These are phyloP conservation scores for Chrysophaeum taylorii DNA, from an alignment of 352 stramenopile genomes.

Conservation along the genomic window DNA sequence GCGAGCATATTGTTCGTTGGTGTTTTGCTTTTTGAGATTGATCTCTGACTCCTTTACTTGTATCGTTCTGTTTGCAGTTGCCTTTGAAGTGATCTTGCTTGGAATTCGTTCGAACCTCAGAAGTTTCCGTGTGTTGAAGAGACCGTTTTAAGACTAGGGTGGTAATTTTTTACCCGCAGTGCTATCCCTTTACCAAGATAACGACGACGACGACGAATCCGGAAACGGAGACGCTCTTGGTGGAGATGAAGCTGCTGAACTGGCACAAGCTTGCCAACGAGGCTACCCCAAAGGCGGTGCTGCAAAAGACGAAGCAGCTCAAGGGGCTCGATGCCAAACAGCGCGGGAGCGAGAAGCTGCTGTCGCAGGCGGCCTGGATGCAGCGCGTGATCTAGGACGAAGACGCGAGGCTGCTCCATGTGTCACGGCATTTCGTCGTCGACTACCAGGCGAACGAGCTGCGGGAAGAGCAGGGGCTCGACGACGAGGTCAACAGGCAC, in stretches of 20 bases:
- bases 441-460: constrained; percentile 62
- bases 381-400: constrained; percentile 80
- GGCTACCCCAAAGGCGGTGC: constrained; percentile 65
- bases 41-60: too few species aligned
- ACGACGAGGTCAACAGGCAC: constrained; percentile 67
- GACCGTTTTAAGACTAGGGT: too few species aligned
- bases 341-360: constrained; percentile 31
- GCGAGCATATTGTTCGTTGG: too few species aligned
- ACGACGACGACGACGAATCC: too few species aligned
- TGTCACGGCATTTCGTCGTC: constrained; percentile 67
- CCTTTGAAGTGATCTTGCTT: too few species aligned
- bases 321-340: constrained; percentile 55
- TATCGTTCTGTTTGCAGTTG: too few species aligned
- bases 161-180: too few species aligned
- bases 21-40: too few species aligned
- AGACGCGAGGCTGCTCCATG: constrained; percentile 70
- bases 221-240: constrained; percentile 60
- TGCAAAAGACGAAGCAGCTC: constrained; percentile 46
- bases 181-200: too few species aligned
- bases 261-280: constrained; percentile 88
- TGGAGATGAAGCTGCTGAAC: constrained; percentile 81
- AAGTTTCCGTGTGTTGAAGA: too few species aligned
- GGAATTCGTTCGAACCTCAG: too few species aligned
- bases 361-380: constrained; percentile 63
- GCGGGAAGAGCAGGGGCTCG: constrained; percentile 46